These are phyloP conservation scores for Lodderomyces pseudojiufengensis DNA, from an alignment of 1,139 yeast species.

Conservation along the genomic window DNA sequence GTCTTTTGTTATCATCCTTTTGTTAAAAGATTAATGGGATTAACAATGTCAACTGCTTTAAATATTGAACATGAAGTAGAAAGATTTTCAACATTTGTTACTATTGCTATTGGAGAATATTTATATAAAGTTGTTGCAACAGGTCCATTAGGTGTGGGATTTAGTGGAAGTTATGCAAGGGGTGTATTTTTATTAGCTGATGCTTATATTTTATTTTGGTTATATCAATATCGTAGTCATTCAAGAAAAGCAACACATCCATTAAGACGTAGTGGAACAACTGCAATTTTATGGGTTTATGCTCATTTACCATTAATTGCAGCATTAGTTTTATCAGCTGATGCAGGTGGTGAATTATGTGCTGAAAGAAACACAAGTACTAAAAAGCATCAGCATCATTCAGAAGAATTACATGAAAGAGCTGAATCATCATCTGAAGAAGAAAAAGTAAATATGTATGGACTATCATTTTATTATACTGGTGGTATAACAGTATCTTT, in stretches of 20 bases:
- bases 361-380: conserved; percentile 15
- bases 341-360: conserved; percentile 55
- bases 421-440: conserved; percentile 16
- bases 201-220: conserved; percentile 51
- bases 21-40: conserved; percentile 37
- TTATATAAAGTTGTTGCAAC: conserved; percentile 54
- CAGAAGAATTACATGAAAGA: conserved; percentile 7
- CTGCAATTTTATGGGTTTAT: conserved; percentile 49
- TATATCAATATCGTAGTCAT: conserved; percentile 56
- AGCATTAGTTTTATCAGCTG: conserved; percentile 53
- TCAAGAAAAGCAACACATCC: conserved; percentile 50
- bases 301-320: conserved; percentile 53
- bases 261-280: conserved; percentile 43
- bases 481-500: conserved; percentile 48
- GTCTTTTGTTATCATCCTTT: conserved; percentile 43
- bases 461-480: conserved; percentile 44
- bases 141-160: conserved; percentile 46
- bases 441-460: conserved; percentile 28
- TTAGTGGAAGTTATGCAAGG: conserved; percentile 42
- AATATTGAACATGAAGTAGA: conserved; percentile 69
- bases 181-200: conserved; percentile 49
- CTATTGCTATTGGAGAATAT: conserved; percentile 67
- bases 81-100: conserved; percentile 53
- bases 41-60: conserved; percentile 54
- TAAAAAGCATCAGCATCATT: conserved; percentile 6